Evolutionary conservation across 2,329 filamentous ascomycete species (phyloP).

Genomic region (Ceratocystis cubensis): DNA sequence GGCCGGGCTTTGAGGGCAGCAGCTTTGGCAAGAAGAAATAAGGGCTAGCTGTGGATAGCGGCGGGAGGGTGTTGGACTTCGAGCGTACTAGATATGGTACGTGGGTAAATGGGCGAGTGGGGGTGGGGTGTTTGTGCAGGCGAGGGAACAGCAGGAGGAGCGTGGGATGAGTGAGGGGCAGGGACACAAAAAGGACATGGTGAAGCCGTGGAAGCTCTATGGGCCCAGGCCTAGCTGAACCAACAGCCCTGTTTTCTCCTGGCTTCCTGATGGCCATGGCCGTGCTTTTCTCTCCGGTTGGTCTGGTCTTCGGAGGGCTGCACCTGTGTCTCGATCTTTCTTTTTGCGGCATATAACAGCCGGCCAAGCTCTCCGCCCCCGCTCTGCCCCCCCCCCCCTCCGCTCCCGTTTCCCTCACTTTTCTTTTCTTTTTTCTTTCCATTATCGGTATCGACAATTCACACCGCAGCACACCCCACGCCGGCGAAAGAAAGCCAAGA

Average conservation of each 20-base stretch:
- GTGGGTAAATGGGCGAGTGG: neutral
- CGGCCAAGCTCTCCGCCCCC: neutral
- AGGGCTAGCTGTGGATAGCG: neutral
- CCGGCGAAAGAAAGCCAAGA: neutral
- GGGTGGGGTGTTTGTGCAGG: neutral
- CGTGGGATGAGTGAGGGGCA: neutral
- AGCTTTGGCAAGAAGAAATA: constrained; percentile 21
- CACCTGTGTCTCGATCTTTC: no score
- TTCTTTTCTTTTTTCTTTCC: neutral
- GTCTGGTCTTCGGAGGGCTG: no score
- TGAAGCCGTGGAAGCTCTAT: neutral
- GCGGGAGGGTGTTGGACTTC: neutral
- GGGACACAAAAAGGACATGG: neutral
- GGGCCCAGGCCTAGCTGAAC: neutral
- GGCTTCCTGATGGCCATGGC: neutral
- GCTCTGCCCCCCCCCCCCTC: neutral
- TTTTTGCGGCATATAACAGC: no score
- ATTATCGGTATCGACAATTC: neutral
- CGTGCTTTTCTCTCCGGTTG: no score
- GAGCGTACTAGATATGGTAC: no score
- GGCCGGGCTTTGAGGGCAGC: constrained; percentile 20
- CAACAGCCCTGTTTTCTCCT: neutral
- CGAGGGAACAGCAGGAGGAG: neutral
- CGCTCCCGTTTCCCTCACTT: neutral
- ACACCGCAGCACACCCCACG: neutral